These are phyloP conservation scores for Logfia minima DNA, from an alignment of 129 eudicot genomes.

Conservation along the genomic window DNA sequence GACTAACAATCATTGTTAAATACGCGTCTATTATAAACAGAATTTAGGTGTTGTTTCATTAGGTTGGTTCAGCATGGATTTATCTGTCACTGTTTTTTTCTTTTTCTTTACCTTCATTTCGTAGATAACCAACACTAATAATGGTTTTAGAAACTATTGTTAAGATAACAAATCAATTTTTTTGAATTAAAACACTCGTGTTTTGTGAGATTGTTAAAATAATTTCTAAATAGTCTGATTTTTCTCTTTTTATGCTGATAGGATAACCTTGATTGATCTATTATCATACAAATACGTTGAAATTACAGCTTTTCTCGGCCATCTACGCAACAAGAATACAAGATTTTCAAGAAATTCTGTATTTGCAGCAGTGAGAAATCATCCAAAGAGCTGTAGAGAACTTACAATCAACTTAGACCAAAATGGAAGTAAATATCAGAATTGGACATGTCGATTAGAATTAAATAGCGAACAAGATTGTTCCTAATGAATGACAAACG, in stretches of 20 bases:
- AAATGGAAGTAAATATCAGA: neutral
- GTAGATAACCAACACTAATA: no score
- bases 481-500: neutral
- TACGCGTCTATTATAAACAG: slow-evolving; percentile 1
- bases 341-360: neutral
- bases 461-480: neutral
- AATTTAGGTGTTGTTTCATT: neutral
- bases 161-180: no score
- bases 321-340: neutral
- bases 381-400: neutral
- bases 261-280: no score
- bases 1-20: neutral
- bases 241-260: neutral
- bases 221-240: no score
- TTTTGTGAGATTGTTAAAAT: no score
- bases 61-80: neutral
- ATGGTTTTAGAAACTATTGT: no score
- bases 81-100: neutral
- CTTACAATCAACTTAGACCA: neutral
- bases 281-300: no score
- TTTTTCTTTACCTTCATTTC: no score
- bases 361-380: neutral
- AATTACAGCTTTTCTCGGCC: neutral
- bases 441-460: neutral
- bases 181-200: no score